Evolutionary conservation across 1,284 basidiomycete species (phyloP).

Genomic region (Bothia castanella): DNA sequence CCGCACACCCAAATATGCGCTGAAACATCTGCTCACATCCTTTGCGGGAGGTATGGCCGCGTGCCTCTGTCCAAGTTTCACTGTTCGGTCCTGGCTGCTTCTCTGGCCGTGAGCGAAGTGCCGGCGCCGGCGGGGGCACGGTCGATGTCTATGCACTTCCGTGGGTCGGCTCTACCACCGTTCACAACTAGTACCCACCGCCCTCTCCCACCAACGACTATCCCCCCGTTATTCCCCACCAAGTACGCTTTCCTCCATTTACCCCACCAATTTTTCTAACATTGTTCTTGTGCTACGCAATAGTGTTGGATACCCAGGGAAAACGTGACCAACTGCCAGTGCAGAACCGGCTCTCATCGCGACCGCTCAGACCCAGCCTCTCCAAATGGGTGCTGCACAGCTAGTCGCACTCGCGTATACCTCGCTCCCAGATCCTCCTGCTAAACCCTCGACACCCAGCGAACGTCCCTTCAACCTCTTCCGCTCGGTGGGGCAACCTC

Average conservation of each 20-base stretch:
- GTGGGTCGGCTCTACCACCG: neutral
- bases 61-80: slow-evolving; percentile 28
- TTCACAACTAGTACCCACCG: neutral
- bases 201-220: neutral
- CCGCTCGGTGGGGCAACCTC: too few relatives aligned
- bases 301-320: slow-evolving; percentile 73
- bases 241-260: slow-evolving; percentile 14
- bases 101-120: neutral
- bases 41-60: slow-evolving; percentile 26
- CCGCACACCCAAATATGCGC: slow-evolving; percentile 7
- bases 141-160: neutral
- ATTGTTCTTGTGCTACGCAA: neutral
- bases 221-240: neutral
- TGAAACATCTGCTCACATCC: slow-evolving; percentile 26
- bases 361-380: slow-evolving; percentile 73
- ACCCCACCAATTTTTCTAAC: neutral
- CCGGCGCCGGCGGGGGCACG: neutral
- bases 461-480: slow-evolving; percentile 56
- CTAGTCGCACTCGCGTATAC: slow-evolving; percentile 48
- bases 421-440: slow-evolving; percentile 11
- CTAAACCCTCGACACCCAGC: slow-evolving; percentile 9
- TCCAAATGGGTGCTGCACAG: slow-evolving; percentile 66
- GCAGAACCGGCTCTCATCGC: slow-evolving; percentile 73
- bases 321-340: slow-evolving; percentile 82
- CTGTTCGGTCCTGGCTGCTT: slow-evolving; percentile 21